These are phyloP conservation scores for Stachybotrys chartarum DNA, from an alignment of 2,329 filamentous ascomycete genomes.

Conservation along the genomic window DNA sequence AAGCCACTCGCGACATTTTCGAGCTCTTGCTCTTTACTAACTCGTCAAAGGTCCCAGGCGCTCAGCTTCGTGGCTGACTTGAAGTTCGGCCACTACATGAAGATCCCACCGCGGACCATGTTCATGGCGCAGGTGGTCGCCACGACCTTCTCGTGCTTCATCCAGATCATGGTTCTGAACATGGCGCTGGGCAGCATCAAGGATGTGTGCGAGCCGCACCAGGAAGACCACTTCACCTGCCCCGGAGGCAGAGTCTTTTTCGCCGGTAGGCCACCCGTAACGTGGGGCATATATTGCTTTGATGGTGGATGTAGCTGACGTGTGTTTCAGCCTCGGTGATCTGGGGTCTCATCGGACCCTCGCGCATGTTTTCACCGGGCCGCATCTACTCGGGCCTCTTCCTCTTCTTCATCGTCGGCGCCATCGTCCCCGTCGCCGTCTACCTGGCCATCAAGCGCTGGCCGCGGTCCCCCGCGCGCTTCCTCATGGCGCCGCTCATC, in stretches of 20 bases:
- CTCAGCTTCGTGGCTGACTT: slow-evolving; percentile 59
- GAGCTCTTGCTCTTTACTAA: slow-evolving; percentile 3
- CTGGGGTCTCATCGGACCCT: slow-evolving; percentile 59
- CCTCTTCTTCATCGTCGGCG: slow-evolving; percentile 51
- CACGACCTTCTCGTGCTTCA: slow-evolving; percentile 58
- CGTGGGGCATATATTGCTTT: background rate
- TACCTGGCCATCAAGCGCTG: slow-evolving; percentile 42
- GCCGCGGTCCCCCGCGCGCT: slow-evolving; percentile 41
- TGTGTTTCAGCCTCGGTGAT: slow-evolving; percentile 48
- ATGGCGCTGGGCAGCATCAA: slow-evolving; percentile 54
- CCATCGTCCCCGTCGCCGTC: slow-evolving; percentile 42
- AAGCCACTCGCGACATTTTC: slow-evolving; percentile 1
- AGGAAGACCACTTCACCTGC: slow-evolving; percentile 54
- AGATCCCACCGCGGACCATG: slow-evolving; percentile 59
- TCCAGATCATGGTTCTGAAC: slow-evolving; percentile 60
- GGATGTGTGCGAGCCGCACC: slow-evolving; percentile 52
- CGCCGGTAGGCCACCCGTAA: slow-evolving; percentile 32
- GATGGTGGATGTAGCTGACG: background rate
- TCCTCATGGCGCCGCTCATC: slow-evolving; percentile 55
- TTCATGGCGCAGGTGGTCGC: slow-evolving; percentile 60
- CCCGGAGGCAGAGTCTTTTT: slow-evolving; percentile 59
- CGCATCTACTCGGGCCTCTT: slow-evolving; percentile 56
- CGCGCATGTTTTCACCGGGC: slow-evolving; percentile 55
- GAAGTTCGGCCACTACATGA: slow-evolving; percentile 70
- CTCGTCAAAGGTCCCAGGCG: slow-evolving; percentile 42